phyloP scores from a whole-genome alignment of 192 early-diverging fungal species.

The Phycomyces nitens region DNA sequence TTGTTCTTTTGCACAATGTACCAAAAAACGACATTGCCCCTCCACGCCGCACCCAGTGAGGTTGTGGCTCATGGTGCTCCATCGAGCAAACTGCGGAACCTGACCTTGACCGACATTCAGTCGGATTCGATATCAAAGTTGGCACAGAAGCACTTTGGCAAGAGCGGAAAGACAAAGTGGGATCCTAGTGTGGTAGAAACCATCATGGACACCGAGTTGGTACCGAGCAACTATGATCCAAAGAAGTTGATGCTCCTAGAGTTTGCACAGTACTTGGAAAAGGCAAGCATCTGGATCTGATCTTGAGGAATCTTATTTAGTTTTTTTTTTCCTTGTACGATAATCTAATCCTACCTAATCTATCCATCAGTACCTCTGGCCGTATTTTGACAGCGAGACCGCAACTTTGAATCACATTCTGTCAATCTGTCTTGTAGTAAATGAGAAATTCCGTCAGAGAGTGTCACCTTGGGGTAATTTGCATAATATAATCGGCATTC shows the following conservation, averaged over 20 bases:
- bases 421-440: constrained; percentile 81
- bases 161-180: constrained; percentile 33
- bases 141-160: constrained; percentile 41
- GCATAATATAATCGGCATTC: neutral
- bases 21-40: constrained; percentile 40
- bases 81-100: constrained; percentile 31
- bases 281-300: constrained; percentile 34
- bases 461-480: constrained; percentile 56
- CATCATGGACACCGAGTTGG: constrained; percentile 62
- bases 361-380: constrained; percentile 74
- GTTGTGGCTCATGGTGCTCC: constrained; percentile 10
- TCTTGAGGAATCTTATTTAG: neutral
- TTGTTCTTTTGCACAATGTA: constrained; percentile 12
- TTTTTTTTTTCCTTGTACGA: neutral
- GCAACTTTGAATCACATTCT: constrained; percentile 56
- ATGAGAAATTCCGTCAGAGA: constrained; percentile 85
- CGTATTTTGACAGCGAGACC: constrained; percentile 46
- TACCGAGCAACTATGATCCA: constrained; percentile 44
- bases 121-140: constrained; percentile 45
- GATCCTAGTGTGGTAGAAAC: constrained; percentile 51
- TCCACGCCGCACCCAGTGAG: constrained; percentile 42
- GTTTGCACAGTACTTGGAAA: constrained; percentile 75
- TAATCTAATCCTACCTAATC: constrained; percentile 12
- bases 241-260: constrained; percentile 70
- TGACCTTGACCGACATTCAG: constrained; percentile 52